Evolutionary conservation across 352 stramenopile species (phyloP).

Genomic region (Halophytophthora polymorphica): DNA sequence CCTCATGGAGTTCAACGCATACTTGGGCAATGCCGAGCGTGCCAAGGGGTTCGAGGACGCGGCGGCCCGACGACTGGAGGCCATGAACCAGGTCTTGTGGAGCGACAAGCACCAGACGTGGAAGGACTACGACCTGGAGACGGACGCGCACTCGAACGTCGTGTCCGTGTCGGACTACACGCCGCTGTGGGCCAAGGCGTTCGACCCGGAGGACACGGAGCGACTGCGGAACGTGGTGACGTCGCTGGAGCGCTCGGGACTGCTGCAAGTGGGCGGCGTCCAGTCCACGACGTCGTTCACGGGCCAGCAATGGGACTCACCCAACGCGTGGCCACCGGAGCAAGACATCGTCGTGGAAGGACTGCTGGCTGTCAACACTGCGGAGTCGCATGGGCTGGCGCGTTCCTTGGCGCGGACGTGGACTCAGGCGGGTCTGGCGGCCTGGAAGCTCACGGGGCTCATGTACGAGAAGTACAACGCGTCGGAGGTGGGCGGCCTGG

Average conservation of each 20-base stretch:
- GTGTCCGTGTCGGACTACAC: constrained; percentile 70
- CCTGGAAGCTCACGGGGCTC: constrained; percentile 63
- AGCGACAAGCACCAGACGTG: constrained; percentile 47
- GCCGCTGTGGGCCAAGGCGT: constrained; percentile 74
- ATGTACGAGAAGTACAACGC: constrained; percentile 92
- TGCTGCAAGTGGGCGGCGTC: constrained; percentile 65
- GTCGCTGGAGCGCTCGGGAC: constrained; percentile 49
- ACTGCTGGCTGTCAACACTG: constrained; percentile 49
- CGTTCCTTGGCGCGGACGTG: constrained; percentile 55
- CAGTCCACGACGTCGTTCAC: constrained; percentile 67
- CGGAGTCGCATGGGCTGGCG: constrained; percentile 47
- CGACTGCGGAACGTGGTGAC: constrained; percentile 43
- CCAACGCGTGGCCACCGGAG: constrained; percentile 84
- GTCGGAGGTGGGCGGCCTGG: constrained; percentile 53
- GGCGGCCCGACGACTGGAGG: constrained; percentile 34
- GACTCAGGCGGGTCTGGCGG: constrained; percentile 55
- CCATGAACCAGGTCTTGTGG: constrained; percentile 77
- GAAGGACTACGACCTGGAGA: constrained; percentile 75
- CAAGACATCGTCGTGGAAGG: constrained; percentile 83
- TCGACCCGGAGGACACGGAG: constrained; percentile 40
- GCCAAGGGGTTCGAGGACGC: constrained; percentile 42
- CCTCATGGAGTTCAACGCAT: constrained; percentile 56
- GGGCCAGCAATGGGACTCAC: constrained; percentile 86
- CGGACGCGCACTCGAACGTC: constrained; percentile 33
- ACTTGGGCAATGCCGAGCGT: constrained; percentile 42